These are phyloP conservation scores for Pachysandra terminalis DNA, from an alignment of 164 flowering plant species.

Conservation along the genomic window DNA sequence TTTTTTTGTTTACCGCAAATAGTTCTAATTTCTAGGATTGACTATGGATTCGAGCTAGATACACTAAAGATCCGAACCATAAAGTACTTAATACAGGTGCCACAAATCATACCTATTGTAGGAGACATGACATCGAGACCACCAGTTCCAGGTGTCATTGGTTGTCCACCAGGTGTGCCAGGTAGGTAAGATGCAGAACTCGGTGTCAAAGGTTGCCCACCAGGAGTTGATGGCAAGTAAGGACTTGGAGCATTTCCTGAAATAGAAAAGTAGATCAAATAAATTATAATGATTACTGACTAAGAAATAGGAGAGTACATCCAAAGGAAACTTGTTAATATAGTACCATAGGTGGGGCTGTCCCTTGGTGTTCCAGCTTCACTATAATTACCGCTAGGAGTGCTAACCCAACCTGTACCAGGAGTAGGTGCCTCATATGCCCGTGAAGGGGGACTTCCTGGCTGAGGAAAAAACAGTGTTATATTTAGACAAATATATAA, in stretches of 20 bases:
- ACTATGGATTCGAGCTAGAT: too few species aligned
- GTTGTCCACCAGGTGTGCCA: conserved; percentile 99
- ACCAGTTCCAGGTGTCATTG: conserved; percentile 98
- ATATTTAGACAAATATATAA: neutral
- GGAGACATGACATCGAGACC: conserved; percentile 98
- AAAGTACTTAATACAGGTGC: neutral
- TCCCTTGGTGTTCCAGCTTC: conserved; percentile 98
- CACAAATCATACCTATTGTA: conserved; percentile 56
- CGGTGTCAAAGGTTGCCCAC: conserved; percentile 97
- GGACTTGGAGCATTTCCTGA: conserved; percentile 98
- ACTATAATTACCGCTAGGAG: conserved; percentile 79
- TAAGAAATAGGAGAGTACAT: neutral
- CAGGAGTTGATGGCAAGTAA: conserved; percentile 95
- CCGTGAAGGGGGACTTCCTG: conserved; percentile 89
- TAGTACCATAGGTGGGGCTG: conserved; percentile 72
- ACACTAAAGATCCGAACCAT: too few species aligned
- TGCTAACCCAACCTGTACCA: conserved; percentile 92
- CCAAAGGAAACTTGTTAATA: neutral
- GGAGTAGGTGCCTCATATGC: conserved; percentile 97
- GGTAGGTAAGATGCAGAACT: conserved; percentile 81
- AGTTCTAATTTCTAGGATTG: too few species aligned
- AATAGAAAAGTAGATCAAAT: neutral
- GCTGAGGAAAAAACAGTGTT: conserved; percentile 44
- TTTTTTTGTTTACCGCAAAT: too few species aligned
- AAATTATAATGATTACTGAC: neutral